Evolutionary conservation across 2,329 filamentous ascomycete genomes (phyloP).

Genomic region (Cryphonectria parasitica): DNA sequence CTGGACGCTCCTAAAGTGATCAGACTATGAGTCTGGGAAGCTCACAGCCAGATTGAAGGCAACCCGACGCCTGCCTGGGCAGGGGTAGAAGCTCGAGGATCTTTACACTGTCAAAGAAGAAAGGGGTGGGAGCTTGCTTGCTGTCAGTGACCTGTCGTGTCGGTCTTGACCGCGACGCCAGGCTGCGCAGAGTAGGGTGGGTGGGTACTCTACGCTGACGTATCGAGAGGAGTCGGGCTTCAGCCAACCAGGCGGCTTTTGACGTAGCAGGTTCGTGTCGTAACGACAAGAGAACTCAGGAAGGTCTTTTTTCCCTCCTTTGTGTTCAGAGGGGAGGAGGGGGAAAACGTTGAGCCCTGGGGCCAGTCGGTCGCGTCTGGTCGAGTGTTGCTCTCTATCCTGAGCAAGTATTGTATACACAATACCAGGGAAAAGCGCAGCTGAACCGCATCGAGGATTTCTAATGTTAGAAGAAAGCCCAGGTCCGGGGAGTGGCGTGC

Average conservation of each 20-base stretch:
- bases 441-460: slow-evolving; percentile 12
- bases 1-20: slow-evolving; percentile 7
- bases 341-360: neutral
- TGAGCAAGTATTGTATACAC: slow-evolving; percentile 10
- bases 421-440: slow-evolving; percentile 2
- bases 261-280: slow-evolving; percentile 20
- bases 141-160: neutral
- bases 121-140: slow-evolving; percentile 13
- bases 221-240: slow-evolving; percentile 1
- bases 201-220: slow-evolving; percentile 17
- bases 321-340: neutral
- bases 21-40: slow-evolving; percentile 20
- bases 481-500: slow-evolving; percentile 1
- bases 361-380: neutral
- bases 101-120: slow-evolving; percentile 13
- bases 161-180: slow-evolving; percentile 25
- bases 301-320: neutral
- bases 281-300: slow-evolving; percentile 4
- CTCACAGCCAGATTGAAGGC: slow-evolving; percentile 17
- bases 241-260: neutral
- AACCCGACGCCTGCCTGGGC: slow-evolving; percentile 10
- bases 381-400: neutral
- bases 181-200: slow-evolving; percentile 17
- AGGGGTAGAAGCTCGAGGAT: slow-evolving; percentile 1
- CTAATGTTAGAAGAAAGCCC: neutral